These are phyloP conservation scores for Rhodomyrtus psidioides DNA, from an alignment of 441 rosid species.

Conservation along the genomic window DNA sequence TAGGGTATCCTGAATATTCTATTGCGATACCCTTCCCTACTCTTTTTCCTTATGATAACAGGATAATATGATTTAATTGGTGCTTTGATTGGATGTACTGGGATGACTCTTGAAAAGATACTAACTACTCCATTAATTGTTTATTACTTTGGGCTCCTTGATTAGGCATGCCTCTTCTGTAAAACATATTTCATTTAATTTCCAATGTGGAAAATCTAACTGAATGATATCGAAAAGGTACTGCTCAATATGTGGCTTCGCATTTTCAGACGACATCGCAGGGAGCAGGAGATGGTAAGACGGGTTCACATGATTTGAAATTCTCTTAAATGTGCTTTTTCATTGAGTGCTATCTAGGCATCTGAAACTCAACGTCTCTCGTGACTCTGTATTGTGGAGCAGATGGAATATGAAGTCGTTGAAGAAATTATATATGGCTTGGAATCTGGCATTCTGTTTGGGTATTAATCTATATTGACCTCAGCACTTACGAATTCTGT, in stretches of 20 bases:
- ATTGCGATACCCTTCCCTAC: not conserved
- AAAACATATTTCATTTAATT: not conserved
- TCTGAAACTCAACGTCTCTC: not conserved
- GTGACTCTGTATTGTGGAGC: conserved; percentile 17
- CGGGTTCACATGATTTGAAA: not conserved
- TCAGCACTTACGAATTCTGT: not conserved
- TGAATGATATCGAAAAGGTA: conserved; percentile 28
- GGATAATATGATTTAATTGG: not conserved
- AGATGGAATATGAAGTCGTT: conserved; percentile 93
- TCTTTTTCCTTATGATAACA: not conserved
- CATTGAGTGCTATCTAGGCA: not conserved
- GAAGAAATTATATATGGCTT: conserved; percentile 96
- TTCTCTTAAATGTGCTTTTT: not conserved
- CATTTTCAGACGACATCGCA: conserved; percentile 63
- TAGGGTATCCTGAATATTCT: not conserved
- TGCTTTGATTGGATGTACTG: not conserved
- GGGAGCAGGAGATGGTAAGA: conserved; percentile 78
- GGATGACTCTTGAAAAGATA: not conserved
- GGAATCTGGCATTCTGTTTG: conserved; percentile 94
- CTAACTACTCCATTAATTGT: not conserved
- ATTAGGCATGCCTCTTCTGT: not conserved
- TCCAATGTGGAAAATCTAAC: not conserved
- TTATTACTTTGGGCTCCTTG: not conserved
- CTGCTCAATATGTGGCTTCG: conserved; percentile 92
- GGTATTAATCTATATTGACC: conserved; percentile 34